Base-by-base conservation (phyloP, 371 early-diverging fungal genomes). In the Saksenaea vasiformis region DNA sequence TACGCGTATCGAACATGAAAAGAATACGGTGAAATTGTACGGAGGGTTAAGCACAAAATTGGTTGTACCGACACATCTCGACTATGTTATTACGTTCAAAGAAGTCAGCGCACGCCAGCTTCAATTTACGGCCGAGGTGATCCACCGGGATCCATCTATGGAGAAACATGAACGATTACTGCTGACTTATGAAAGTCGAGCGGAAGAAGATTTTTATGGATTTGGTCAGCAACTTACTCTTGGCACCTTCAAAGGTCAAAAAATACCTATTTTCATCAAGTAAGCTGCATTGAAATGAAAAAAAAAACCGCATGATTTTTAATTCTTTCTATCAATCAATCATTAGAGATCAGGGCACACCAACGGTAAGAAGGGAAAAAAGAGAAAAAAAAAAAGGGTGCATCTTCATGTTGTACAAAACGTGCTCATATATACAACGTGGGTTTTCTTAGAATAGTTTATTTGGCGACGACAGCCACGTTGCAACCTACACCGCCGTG, bases 221-320 rank as follows among this genome's bases (percentile, higher is more conserved):
- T 80, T 83, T 67, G 85, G 85, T 28, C 80, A 83, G 53, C 79
- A 79, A 37, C 74, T 72, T 57, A 66, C 68, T 9, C 67, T 62
- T 68, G 56, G 60, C 9, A 70, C 73, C 13, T 56, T 78, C n/a
- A 82, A 83, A 37, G 85, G 85, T 7, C 72, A 79, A 22, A 79
- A 78, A 60, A 76, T 85, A 8, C 82, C 85, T 0, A 72, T 85
- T 39, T 56, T 64, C 22, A 51, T 69, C 57, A 64, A 65, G 69
- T 69, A 41, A 26, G 14, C 14, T 37, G n/a, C 4, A 26, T 22
- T 15, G 31, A 55, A 58, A 14, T 13, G 44, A 64, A 34, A 63
- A 43, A 41, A 37, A 13, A 10, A 62, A 13, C 4, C 38, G 27
- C 36, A 24, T 54, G 22, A 56, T 62, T 35, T 58, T 47, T 36